phyloP scores from a whole-genome alignment of 2,329 filamentous ascomycete genomes.

The Ascochyta fabae region DNA sequence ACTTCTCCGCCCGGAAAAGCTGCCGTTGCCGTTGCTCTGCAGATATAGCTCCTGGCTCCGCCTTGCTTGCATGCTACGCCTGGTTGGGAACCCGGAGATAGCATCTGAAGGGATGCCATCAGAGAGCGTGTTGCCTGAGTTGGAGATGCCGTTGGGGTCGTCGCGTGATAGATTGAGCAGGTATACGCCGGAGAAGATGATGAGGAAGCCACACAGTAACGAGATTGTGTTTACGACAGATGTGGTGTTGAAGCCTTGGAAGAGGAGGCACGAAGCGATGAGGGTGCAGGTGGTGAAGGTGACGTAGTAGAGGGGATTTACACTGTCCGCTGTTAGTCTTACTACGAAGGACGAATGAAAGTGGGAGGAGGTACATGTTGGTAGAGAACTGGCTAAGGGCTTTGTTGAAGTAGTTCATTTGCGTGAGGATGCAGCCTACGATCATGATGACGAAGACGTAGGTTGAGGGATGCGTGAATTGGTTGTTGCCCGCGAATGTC shows the following conservation, averaged over 20 bases:
- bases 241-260: slow-evolving; percentile 93
- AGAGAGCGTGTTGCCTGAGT: slow-evolving; percentile 60
- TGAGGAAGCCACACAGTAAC: slow-evolving; percentile 87
- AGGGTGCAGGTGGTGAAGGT: slow-evolving; percentile 96
- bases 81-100: slow-evolving; percentile 85
- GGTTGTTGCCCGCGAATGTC: slow-evolving; percentile 90
- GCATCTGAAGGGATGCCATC: slow-evolving; percentile 91
- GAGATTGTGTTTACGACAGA: slow-evolving; percentile 92
- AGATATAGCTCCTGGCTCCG: slow-evolving; percentile 63
- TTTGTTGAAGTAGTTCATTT: slow-evolving; percentile 99
- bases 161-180: slow-evolving; percentile 92
- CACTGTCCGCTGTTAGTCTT: slow-evolving; percentile 59
- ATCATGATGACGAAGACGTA: slow-evolving; percentile 98
- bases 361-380: slow-evolving; percentile 75
- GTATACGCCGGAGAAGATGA: slow-evolving; percentile 95
- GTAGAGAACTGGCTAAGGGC: slow-evolving; percentile 95
- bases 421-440: slow-evolving; percentile 89
- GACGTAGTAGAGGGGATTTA: slow-evolving; percentile 96
- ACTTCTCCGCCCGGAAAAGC: slow-evolving; percentile 23
- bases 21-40: slow-evolving; percentile 50
- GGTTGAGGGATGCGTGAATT: slow-evolving; percentile 92
- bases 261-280: slow-evolving; percentile 93
- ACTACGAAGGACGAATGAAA: not conserved
- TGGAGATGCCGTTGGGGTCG: slow-evolving; percentile 79
- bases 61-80: slow-evolving; percentile 89